These are phyloP conservation scores for Plasmodium fragile DNA, from an alignment of 169 alveolate genomes.

Conservation along the genomic window DNA sequence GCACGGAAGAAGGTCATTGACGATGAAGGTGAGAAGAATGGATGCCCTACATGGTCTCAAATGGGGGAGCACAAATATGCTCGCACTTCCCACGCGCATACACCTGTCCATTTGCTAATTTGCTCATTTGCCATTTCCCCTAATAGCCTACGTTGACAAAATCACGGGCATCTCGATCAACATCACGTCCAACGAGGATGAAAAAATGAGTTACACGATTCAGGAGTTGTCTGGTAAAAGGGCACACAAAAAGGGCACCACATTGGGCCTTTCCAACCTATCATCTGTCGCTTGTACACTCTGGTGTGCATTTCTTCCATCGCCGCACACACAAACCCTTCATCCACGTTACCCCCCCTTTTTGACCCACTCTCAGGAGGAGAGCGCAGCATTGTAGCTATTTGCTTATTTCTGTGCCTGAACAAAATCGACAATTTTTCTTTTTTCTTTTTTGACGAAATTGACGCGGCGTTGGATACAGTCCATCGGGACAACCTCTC, in stretches of 20 bases:
- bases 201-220: conserved; percentile 60
- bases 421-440: conserved; percentile 75
- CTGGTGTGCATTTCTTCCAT: not conserved
- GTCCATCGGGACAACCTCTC: conserved; percentile 72
- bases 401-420: conserved; percentile 55
- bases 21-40: conserved; percentile 67
- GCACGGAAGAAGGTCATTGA: conserved; percentile 25
- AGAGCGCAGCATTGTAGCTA: conserved; percentile 73
- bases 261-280: not conserved
- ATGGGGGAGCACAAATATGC: not conserved
- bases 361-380: conserved; percentile 53
- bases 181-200: conserved; percentile 70
- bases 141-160: conserved; percentile 58
- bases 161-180: conserved; percentile 73
- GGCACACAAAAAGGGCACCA: not conserved
- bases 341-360: not conserved
- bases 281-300: not conserved
- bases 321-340: not conserved
- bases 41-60: not conserved
- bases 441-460: conserved; percentile 76
- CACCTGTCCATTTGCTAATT: not conserved
- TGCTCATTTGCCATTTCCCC: not conserved
- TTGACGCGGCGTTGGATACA: conserved; percentile 75
- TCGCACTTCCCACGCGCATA: not conserved
- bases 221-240: conserved; percentile 75